phyloP scores from a whole-genome alignment of 2,329 filamentous ascomycete genomes.

The Aspergillus latus region DNA sequence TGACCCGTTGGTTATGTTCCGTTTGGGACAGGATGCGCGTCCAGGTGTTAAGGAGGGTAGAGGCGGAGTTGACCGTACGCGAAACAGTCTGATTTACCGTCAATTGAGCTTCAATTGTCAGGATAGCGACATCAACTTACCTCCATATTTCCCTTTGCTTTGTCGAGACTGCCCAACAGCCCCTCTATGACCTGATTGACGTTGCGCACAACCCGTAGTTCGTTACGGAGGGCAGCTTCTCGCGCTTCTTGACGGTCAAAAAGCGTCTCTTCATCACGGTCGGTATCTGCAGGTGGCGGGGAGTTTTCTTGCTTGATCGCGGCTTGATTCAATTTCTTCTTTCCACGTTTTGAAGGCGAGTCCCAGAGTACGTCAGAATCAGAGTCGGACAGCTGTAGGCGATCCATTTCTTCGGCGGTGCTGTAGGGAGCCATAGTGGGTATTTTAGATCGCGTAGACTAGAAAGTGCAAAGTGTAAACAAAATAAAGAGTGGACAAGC shows the following conservation, averaged over 20 bases:
- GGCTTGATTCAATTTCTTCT: slow-evolving; percentile 34
- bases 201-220: slow-evolving; percentile 77
- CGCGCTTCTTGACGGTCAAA: slow-evolving; percentile 67
- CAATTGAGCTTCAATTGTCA: background rate
- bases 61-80: slow-evolving; percentile 80
- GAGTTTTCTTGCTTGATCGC: slow-evolving; percentile 40
- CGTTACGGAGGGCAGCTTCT: slow-evolving; percentile 71
- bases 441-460: background rate
- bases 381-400: slow-evolving; percentile 55
- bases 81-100: slow-evolving; percentile 67
- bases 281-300: slow-evolving; percentile 28
- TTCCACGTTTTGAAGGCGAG: slow-evolving; percentile 50
- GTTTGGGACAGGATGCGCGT: slow-evolving; percentile 94
- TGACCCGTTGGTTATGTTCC: slow-evolving; percentile 91
- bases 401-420: slow-evolving; percentile 52
- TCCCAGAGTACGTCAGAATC: slow-evolving; percentile 59
- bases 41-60: slow-evolving; percentile 90
- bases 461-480: background rate
- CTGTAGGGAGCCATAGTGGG: slow-evolving; percentile 34
- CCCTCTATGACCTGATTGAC: slow-evolving; percentile 84
- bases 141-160: slow-evolving; percentile 52
- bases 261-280: slow-evolving; percentile 52
- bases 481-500: background rate
- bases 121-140: slow-evolving; percentile 30
- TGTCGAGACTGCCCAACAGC: slow-evolving; percentile 46